Evolutionary conservation across 176 grass and related monocot genomes (phyloP).

Genomic region (Triticum turgidum): DNA sequence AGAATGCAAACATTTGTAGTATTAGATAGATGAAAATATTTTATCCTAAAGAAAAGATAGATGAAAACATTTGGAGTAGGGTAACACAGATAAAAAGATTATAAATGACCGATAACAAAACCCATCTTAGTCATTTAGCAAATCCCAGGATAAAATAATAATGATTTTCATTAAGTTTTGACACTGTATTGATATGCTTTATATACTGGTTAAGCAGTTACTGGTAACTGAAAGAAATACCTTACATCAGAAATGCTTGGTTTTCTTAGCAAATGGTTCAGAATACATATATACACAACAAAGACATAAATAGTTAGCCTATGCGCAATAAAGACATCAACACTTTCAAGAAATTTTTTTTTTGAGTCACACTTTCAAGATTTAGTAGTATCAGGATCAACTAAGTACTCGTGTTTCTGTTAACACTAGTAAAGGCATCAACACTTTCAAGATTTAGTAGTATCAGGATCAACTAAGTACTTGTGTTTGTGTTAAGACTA

Average conservation of each 20-base stretch:
- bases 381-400: background rate
- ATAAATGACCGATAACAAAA: background rate
- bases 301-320: background rate
- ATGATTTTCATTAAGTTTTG: background rate
- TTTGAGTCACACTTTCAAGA: background rate
- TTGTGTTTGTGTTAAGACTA: background rate
- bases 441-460: background rate
- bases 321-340: background rate
- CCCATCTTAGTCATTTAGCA: background rate
- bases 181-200: background rate
- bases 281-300: background rate
- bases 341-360: background rate
- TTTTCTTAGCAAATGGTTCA: conserved; percentile 10
- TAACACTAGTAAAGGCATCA: background rate
- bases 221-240: background rate
- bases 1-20: background rate
- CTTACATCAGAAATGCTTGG: background rate
- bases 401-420: background rate
- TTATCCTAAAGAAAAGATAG: background rate
- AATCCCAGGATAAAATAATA: background rate
- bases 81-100: background rate
- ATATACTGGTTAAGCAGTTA: background rate
- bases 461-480: background rate
- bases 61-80: background rate
- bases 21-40: conserved; percentile 2